These are phyloP conservation scores for Puccinia brachypodii DNA, from an alignment of 1,284 basidiomycete genomes.

Conservation along the genomic window DNA sequence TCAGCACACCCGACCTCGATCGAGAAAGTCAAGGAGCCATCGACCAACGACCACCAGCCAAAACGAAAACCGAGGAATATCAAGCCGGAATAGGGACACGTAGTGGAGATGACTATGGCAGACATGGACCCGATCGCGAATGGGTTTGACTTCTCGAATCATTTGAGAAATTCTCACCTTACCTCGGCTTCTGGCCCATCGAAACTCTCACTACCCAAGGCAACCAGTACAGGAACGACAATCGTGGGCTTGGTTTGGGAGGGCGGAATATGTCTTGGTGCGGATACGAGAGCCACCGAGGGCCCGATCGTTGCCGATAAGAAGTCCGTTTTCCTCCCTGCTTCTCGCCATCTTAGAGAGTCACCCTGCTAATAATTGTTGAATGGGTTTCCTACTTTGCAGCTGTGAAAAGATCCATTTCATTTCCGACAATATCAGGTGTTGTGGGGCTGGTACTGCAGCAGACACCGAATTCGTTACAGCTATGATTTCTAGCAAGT, in stretches of 20 bases:
- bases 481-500: slow-evolving; percentile 47
- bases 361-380: slow-evolving; percentile 75
- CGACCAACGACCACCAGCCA: neutral
- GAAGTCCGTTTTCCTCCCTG: slow-evolving; percentile 52
- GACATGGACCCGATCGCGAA: neutral
- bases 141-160: slow-evolving; percentile 47
- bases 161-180: slow-evolving; percentile 35
- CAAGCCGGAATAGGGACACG: neutral
- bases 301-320: slow-evolving; percentile 82
- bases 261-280: slow-evolving; percentile 90
- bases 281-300: slow-evolving; percentile 92
- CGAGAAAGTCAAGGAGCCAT: neutral
- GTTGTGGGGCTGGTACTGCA: slow-evolving; percentile 97
- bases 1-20: neutral
- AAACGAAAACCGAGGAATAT: neutral
- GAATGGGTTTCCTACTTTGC: slow-evolving; percentile 67
- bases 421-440: slow-evolving; percentile 88
- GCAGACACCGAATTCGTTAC: slow-evolving; percentile 89
- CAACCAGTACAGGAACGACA: slow-evolving; percentile 77
- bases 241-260: slow-evolving; percentile 84
- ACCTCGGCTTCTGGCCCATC: slow-evolving; percentile 34
- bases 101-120: neutral
- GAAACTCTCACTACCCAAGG: slow-evolving; percentile 44
- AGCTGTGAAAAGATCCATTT: slow-evolving; percentile 74
- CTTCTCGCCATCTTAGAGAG: neutral